These are phyloP conservation scores for Heliamphora exappendiculata DNA, from an alignment of 148 eudicot species.

Conservation along the genomic window DNA sequence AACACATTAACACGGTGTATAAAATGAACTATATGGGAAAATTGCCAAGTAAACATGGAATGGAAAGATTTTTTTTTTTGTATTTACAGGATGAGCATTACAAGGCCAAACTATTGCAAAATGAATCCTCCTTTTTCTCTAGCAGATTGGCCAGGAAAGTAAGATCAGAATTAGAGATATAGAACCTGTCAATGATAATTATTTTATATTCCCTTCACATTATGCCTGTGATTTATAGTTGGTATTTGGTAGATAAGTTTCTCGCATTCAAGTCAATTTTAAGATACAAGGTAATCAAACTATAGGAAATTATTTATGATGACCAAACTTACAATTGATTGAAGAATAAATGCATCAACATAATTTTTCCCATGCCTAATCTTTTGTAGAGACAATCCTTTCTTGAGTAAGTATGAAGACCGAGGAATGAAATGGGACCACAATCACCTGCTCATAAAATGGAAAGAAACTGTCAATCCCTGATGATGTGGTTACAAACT, in stretches of 20 bases:
- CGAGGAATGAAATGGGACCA: constrained; percentile 84
- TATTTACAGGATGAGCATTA: too few relatives aligned
- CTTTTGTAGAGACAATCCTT: constrained; percentile 85
- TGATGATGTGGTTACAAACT: neutral
- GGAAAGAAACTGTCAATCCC: constrained; percentile 7
- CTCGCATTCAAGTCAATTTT: too few relatives aligned
- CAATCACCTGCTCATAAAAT: constrained; percentile 77
- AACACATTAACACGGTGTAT: too few relatives aligned
- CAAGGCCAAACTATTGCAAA: too few relatives aligned
- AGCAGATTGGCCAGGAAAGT: constrained; percentile 52
- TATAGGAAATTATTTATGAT: neutral
- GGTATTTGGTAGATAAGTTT: too few relatives aligned
- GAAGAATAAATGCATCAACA: constrained; percentile 92
- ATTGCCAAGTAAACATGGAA: too few relatives aligned
- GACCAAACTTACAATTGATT: constrained; percentile 58
- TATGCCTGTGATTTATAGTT: neutral
- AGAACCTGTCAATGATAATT: too few relatives aligned
- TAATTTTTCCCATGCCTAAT: constrained; percentile 94
- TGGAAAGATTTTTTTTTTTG: too few relatives aligned
- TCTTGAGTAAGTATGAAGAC: constrained; percentile 62
- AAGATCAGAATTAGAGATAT: too few relatives aligned
- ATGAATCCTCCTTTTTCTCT: constrained; percentile 93
- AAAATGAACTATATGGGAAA: too few relatives aligned
- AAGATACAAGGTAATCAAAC: too few relatives aligned
- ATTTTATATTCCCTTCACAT: neutral